phyloP scores from a whole-genome alignment of 2,329 filamentous ascomycete species.

The Epichloe glyceriae region DNA sequence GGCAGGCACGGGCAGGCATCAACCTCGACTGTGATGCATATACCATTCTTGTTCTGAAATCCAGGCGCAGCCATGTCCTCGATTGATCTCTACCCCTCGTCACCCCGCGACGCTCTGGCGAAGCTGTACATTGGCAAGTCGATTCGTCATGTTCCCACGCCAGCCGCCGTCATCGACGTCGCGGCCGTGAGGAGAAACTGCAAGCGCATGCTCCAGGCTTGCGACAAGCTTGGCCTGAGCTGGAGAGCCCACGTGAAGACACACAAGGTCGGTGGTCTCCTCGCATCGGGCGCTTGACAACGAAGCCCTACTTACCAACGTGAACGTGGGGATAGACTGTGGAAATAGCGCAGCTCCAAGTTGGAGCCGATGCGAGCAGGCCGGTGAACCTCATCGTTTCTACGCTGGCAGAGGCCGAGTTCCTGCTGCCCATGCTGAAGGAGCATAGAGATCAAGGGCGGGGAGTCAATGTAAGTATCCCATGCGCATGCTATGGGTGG shows the following conservation, averaged over 20 bases:
- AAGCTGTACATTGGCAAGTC: constrained; percentile 37
- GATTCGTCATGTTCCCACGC: constrained; percentile 48
- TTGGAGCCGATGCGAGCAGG: constrained; percentile 38
- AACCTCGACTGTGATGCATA: too few relatives aligned
- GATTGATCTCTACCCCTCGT: constrained; percentile 11
- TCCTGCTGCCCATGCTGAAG: constrained; percentile 45
- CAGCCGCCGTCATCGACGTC: constrained; percentile 55
- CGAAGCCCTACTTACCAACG: too few relatives aligned
- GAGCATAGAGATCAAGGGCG: constrained; percentile 42
- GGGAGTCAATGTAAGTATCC: constrained; percentile 40
- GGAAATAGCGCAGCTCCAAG: constrained; percentile 54
- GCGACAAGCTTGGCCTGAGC: constrained; percentile 42
- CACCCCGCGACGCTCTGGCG: constrained; percentile 13
- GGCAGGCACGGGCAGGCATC: too few relatives aligned
- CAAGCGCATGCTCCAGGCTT: constrained; percentile 54
- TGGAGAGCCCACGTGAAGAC: constrained; percentile 76
- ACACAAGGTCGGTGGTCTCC: constrained; percentile 48
- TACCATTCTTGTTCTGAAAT: neutral
- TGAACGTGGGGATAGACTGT: constrained; percentile 35
- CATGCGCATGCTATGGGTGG: neutral
- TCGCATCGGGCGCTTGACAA: neutral
- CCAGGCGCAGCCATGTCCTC: constrained; percentile 9
- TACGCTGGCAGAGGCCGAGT: constrained; percentile 62
- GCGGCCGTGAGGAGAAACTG: constrained; percentile 57
- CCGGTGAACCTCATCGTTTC: constrained; percentile 55